A percentile compares a stretch with the other conserved stretches of the same genome.
phyloP scores from a whole-genome alignment of 2,329 filamentous ascomycete genomes.

The Pseudocercospora crystallina region DNA sequence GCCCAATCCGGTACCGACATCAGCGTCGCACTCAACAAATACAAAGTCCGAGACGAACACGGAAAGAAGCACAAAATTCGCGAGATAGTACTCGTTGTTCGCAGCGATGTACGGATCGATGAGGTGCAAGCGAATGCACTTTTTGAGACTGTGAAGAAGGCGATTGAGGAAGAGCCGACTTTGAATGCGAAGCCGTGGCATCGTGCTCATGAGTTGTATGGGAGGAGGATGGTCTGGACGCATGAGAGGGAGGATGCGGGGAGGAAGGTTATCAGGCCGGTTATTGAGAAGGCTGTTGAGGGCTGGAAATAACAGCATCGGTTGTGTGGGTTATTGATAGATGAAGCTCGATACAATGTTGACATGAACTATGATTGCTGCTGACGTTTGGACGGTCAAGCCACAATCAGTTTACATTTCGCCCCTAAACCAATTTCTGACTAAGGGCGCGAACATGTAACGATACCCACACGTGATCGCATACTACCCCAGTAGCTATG shows the following conservation, averaged over 20 bases:
- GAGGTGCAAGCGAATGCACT: constrained; percentile 45
- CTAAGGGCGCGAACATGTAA: no score
- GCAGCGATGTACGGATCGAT: constrained; percentile 48
- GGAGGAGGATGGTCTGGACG: constrained; percentile 50
- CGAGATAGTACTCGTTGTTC: constrained; percentile 48
- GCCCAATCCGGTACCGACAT: constrained; percentile 48
- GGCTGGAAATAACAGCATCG: constrained; percentile 36
- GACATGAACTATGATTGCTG: no score
- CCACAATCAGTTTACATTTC: no score
- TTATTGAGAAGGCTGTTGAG: constrained; percentile 47
- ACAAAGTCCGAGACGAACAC: constrained; percentile 42
- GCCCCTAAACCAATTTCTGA: no score
- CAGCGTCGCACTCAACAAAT: constrained; percentile 47
- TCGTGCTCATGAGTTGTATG: constrained; percentile 41
- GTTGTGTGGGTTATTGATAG: no score
- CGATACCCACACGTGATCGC: no score
- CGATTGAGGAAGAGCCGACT: constrained; percentile 42
- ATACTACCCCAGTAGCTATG: no score
- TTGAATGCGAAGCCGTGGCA: constrained; percentile 47
- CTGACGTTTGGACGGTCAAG: no score
- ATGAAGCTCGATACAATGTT: no score
- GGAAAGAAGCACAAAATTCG: constrained; percentile 47
- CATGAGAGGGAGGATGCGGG: constrained; percentile 40
- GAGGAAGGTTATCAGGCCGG: constrained; percentile 47
- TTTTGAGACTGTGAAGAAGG: constrained; percentile 42